phyloP scores from a whole-genome alignment of 2,329 filamentous ascomycete genomes.

The Colletotrichum sp. region DNA sequence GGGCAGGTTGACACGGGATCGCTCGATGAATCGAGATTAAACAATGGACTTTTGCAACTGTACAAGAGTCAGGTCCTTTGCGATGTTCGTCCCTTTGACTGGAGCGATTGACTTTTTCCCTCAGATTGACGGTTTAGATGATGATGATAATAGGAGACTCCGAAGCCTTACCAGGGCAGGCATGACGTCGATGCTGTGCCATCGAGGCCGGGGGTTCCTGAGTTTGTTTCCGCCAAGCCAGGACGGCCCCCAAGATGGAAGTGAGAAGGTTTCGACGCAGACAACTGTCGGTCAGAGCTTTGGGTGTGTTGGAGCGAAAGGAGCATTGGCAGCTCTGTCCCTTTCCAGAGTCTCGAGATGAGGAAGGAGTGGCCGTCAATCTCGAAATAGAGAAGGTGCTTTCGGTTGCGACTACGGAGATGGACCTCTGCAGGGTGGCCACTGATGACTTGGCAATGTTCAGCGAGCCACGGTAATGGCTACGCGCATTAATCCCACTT shows the following conservation, averaged over 20 bases:
- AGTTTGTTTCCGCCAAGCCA: neutral
- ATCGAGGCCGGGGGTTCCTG: neutral
- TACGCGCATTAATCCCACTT: neutral
- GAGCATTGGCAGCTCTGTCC: neutral
- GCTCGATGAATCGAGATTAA: slow-evolving; percentile 13
- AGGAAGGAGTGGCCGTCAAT: neutral
- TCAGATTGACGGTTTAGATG: neutral
- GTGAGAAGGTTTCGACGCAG: neutral
- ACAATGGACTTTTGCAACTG: neutral
- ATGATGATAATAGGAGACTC: neutral
- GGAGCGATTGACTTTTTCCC: neutral
- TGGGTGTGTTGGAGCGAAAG: neutral
- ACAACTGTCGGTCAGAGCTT: neutral
- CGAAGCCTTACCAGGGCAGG: neutral
- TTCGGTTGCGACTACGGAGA: neutral
- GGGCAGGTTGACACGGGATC: slow-evolving; percentile 18
- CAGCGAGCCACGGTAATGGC: neutral
- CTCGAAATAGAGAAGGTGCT: neutral
- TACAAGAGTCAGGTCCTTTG: neutral
- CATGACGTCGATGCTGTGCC: slow-evolving; percentile 7
- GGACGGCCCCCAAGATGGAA: neutral
- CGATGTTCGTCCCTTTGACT: neutral
- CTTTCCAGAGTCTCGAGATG: neutral
- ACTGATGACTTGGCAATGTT: neutral
- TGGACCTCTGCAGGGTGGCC: neutral